Evolutionary conservation across 352 stramenopile species (phyloP).

Genomic region (Pythium sukuiense): DNA sequence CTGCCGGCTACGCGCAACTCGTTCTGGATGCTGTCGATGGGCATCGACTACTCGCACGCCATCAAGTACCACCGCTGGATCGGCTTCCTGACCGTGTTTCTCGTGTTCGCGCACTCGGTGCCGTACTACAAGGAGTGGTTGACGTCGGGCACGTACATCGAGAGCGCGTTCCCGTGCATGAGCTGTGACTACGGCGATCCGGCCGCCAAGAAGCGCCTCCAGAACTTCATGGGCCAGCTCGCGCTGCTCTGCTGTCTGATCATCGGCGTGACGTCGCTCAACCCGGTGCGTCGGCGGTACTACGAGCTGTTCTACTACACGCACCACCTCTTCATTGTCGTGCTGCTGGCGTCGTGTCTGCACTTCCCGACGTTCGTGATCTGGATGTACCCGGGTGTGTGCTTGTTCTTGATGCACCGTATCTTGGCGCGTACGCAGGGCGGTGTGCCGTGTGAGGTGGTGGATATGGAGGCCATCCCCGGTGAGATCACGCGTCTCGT

Average conservation of each 20-base stretch:
- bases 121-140: constrained; percentile 79
- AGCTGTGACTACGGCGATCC: constrained; percentile 63
- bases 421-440: constrained; percentile 72
- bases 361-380: constrained; percentile 84
- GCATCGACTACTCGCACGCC: constrained; percentile 83
- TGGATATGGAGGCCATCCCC: constrained; percentile 80
- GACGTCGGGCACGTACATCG: constrained; percentile 50
- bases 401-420: constrained; percentile 81
- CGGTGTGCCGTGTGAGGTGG: constrained; percentile 69
- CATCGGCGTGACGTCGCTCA: constrained; percentile 77
- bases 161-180: constrained; percentile 60
- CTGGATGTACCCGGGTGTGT: constrained; percentile 81
- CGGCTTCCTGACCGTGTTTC: constrained; percentile 64
- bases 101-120: constrained; percentile 61
- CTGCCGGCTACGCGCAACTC: constrained; percentile 57
- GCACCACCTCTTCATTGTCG: constrained; percentile 87
- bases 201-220: constrained; percentile 58
- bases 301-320: constrained; percentile 90
- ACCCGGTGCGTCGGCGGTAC: constrained; percentile 64
- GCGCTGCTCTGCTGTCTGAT: constrained; percentile 67
- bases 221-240: constrained; percentile 79
- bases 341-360: constrained; percentile 60
- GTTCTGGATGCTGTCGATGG: constrained; percentile 85
- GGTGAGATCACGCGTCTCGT: constrained; percentile 83
- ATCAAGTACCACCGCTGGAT: constrained; percentile 91